Evolutionary conservation across 441 rosid genomes (phyloP).

Genomic region (Euphorbia celastroides): DNA sequence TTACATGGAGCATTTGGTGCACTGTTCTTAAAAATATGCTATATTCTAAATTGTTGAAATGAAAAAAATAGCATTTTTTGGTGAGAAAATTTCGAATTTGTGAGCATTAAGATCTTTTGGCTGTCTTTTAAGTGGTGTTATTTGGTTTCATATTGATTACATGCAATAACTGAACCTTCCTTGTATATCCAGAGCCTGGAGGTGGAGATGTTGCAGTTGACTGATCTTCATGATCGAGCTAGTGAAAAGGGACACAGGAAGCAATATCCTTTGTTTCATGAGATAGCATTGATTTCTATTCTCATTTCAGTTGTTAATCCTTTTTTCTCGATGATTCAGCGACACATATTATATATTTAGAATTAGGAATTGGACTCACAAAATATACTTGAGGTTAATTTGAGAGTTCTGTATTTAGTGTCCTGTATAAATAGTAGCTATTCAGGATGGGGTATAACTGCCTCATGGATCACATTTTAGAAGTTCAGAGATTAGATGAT

Average conservation of each 20-base stretch:
- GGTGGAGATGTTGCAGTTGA: slow-evolving; percentile 60
- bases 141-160: neutral
- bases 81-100: neutral
- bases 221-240: slow-evolving; percentile 85
- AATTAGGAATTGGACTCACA: neutral
- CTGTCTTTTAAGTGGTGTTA: neutral
- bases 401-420: neutral
- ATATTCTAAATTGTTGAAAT: neutral
- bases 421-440: slow-evolving; percentile 2
- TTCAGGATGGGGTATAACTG: slow-evolving; percentile 2
- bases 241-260: slow-evolving; percentile 74
- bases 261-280: slow-evolving; percentile 81
- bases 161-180: slow-evolving; percentile 12
- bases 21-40: neutral
- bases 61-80: neutral
- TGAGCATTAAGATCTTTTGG: neutral
- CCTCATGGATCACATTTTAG: neutral
- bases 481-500: neutral
- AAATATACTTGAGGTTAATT: neutral
- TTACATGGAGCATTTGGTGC: neutral
- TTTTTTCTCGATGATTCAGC: slow-evolving; percentile 12
- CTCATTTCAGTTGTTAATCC: slow-evolving; percentile 12
- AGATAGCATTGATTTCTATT: slow-evolving; percentile 15
- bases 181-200: slow-evolving; percentile 54
- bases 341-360: slow-evolving; percentile 2